A percentile compares a stretch with the other conserved stretches of the same genome.
phyloP scores from a whole-genome alignment of 1,284 basidiomycete genomes.

The Leccinum subrobustum region DNA sequence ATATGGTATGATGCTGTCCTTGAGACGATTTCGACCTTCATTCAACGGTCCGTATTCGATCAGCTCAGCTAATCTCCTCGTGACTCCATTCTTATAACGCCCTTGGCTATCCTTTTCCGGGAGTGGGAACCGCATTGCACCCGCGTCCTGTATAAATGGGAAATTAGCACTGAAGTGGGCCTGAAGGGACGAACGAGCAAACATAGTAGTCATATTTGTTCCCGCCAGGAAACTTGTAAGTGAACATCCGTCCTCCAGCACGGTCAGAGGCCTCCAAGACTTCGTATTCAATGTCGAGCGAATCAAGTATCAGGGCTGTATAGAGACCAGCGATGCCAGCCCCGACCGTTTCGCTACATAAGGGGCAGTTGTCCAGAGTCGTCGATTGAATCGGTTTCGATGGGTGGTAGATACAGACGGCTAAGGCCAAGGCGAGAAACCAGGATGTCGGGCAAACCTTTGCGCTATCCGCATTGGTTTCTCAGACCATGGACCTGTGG shows the following conservation, averaged over 20 bases:
- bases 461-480: neutral
- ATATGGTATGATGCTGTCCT: constrained; percentile 12
- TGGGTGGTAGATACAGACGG: neutral
- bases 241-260: constrained; percentile 36
- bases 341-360: constrained; percentile 8
- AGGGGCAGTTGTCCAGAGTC: neutral
- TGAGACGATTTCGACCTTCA: constrained; percentile 9
- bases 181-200: neutral
- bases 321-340: constrained; percentile 39
- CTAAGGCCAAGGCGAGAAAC: neutral
- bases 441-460: neutral
- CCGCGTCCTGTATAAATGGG: constrained; percentile 21
- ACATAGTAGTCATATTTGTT: constrained; percentile 19
- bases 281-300: constrained; percentile 32
- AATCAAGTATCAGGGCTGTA: constrained; percentile 36
- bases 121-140: constrained; percentile 34
- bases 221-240: constrained; percentile 30
- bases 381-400: neutral
- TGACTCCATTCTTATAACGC: constrained; percentile 23
- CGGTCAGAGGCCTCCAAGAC: constrained; percentile 34
- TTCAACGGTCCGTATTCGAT: constrained; percentile 20
- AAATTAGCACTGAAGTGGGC: neutral
- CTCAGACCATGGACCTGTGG: neutral
- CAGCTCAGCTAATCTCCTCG: constrained; percentile 33
- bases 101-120: constrained; percentile 17